Percentiles rank a stretch among this genome's conserved stretches.
Conservation (phyloP, 768 basidiomycete species). For the Xerocomellus intermedius region DNA sequence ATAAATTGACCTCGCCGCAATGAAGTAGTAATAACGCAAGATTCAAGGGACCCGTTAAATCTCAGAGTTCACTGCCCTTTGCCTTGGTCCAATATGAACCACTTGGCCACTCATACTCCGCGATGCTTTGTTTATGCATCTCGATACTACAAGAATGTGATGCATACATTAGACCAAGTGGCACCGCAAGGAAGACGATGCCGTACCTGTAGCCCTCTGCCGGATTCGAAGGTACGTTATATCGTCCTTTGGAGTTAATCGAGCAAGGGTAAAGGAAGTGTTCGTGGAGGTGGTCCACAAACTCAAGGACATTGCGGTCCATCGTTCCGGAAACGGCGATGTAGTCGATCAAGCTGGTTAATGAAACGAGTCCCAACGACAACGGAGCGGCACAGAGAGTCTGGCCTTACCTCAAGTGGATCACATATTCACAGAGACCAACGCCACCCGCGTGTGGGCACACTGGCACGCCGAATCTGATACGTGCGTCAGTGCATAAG, state of each 20-base stretch:
- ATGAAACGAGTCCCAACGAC: constrained; percentile 2
- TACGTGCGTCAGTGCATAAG: constrained; percentile 1
- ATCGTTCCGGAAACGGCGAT: constrained; percentile 88
- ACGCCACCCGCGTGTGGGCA: constrained; percentile 97
- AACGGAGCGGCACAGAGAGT: not conserved
- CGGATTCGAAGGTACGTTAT: constrained; percentile 79
- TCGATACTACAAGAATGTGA: constrained; percentile 63
- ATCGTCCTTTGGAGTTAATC: constrained; percentile 81
- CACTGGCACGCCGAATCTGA: constrained; percentile 82
- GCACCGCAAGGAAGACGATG: not conserved
- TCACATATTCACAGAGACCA: constrained; percentile 91
- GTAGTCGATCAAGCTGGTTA: constrained; percentile 82
- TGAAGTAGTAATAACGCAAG: not conserved
- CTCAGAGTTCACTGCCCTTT: constrained; percentile 3
- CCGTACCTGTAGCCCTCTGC: constrained; percentile 64
- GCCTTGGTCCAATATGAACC: constrained; percentile 43
- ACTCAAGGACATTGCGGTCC: constrained; percentile 93
- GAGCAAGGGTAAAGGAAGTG: constrained; percentile 88
- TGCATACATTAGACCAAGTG: not conserved
- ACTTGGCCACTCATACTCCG: constrained; percentile 81
- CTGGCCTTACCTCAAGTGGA: constrained; percentile 65
- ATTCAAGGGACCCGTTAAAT: not conserved
- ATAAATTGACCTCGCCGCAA: not conserved
- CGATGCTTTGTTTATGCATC: constrained; percentile 80
- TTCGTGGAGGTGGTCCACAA: constrained; percentile 89